phyloP scores from a whole-genome alignment of 2,329 filamentous ascomycete genomes.

The Beauveria sp. region DNA sequence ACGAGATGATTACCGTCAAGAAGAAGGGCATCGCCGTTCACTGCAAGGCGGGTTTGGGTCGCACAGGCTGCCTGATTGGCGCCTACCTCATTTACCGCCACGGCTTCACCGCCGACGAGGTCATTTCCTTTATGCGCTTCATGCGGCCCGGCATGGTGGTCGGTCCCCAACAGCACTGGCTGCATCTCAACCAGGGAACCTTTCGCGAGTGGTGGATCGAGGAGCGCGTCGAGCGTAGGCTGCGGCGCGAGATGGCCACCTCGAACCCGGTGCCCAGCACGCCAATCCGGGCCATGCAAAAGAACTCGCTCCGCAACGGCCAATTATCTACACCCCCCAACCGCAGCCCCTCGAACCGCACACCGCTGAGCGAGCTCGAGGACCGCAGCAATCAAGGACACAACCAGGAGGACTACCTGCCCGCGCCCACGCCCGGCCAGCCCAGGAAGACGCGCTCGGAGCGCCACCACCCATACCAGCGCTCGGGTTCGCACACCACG shows the following conservation, averaged over 20 bases:
- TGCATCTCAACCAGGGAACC: constrained; percentile 90
- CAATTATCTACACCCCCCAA: constrained; percentile 86
- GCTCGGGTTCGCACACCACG: constrained; percentile 39
- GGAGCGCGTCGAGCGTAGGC: constrained; percentile 67
- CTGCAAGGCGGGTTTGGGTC: constrained; percentile 93
- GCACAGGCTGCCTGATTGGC: constrained; percentile 92
- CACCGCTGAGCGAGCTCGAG: constrained; percentile 90
- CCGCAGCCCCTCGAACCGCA: constrained; percentile 63
- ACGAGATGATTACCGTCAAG: constrained; percentile 85
- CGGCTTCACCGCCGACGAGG: constrained; percentile 93
- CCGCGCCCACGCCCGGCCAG: constrained; percentile 90
- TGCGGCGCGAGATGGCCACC: constrained; percentile 51
- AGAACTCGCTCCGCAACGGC: constrained; percentile 50
- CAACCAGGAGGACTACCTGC: constrained; percentile 83
- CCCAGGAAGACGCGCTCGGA: constrained; percentile 80
- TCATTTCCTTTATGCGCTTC: constrained; percentile 97
- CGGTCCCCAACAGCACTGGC: constrained; percentile 96
- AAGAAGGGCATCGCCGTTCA: constrained; percentile 94
- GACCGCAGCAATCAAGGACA: constrained; percentile 62
- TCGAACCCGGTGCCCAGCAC: constrained; percentile 47
- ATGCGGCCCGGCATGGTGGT: constrained; percentile 99
- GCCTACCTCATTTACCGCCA: constrained; percentile 97
- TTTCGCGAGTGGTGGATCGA: constrained; percentile 99
- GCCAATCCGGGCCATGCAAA: constrained; percentile 54
- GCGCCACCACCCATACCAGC: constrained; percentile 65